Percentiles rank a stretch among this genome's conserved stretches.
Conservation (phyloP, 768 basidiomycete genomes). For the Imleria badia region DNA sequence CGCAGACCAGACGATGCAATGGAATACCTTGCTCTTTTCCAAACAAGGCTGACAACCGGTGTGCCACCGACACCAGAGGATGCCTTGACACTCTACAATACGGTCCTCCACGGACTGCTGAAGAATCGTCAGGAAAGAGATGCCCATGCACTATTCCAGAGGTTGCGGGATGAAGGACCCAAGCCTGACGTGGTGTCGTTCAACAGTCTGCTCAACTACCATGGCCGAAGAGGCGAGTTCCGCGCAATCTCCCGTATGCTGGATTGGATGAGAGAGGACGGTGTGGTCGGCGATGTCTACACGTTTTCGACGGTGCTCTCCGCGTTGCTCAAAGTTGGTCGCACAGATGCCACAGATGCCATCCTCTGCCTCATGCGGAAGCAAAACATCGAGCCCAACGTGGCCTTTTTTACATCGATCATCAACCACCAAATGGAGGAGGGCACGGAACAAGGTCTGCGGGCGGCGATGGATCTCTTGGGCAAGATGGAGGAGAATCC, state of each 20-base stretch:
- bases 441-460: slow-evolving; percentile 51
- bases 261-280: slow-evolving; percentile 50
- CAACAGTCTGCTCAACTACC: slow-evolving; percentile 77
- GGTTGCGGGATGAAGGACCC: slow-evolving; percentile 52
- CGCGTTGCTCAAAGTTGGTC: slow-evolving; percentile 67
- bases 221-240: slow-evolving; percentile 63
- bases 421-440: slow-evolving; percentile 71
- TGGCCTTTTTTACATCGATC: slow-evolving; percentile 75
- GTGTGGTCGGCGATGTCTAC: slow-evolving; percentile 71
- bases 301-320: slow-evolving; percentile 87
- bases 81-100: slow-evolving; percentile 61
- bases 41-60: slow-evolving; percentile 21
- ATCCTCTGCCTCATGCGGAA: slow-evolving; percentile 74
- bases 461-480: slow-evolving; percentile 67
- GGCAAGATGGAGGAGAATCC: slow-evolving; percentile 68
- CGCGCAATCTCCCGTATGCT: slow-evolving; percentile 58
- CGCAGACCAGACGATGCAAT: slow-evolving; percentile 53
- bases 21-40: slow-evolving; percentile 50
- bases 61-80: slow-evolving; percentile 29
- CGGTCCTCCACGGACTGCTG: slow-evolving; percentile 70
- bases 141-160: slow-evolving; percentile 41
- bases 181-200: slow-evolving; percentile 71
- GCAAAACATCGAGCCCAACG: slow-evolving; percentile 71
- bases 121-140: slow-evolving; percentile 38
- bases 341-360: slow-evolving; percentile 61